Evolutionary conservation across 202 grass and related monocot genomes (phyloP).

Genomic region (Panicum hallii): DNA sequence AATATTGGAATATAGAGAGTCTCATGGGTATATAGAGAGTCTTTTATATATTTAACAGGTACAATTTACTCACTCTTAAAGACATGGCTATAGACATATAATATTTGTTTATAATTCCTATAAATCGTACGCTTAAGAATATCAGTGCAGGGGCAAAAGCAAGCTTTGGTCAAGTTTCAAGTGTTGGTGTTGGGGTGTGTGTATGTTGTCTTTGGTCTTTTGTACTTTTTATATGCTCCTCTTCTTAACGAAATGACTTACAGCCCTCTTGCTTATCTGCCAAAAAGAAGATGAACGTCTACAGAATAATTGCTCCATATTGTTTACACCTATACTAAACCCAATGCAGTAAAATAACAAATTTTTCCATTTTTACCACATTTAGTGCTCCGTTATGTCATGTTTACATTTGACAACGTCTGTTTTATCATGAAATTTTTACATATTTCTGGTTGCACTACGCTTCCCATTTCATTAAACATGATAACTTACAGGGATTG

Average conservation of each 20-base stretch:
- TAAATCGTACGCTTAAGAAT: conserved; percentile 15
- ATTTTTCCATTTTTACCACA: neutral
- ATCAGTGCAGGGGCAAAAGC: conserved; percentile 6
- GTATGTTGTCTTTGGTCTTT: neutral
- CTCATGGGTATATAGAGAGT: too few species aligned
- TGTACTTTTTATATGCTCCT: neutral
- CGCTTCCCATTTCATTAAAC: conserved; percentile 34
- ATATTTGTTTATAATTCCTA: conserved; percentile 15
- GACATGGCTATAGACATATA: conserved; percentile 1
- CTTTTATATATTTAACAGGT: neutral
- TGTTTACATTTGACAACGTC: conserved; percentile 19
- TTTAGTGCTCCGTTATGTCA: neutral
- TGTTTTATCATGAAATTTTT: conserved; percentile 32
- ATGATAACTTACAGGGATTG: conserved; percentile 70
- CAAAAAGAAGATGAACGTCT: neutral
- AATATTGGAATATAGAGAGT: too few species aligned
- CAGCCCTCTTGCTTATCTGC: neutral
- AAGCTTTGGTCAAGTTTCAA: conserved; percentile 2
- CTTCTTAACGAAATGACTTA: neutral
- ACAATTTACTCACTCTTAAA: conserved; percentile 24
- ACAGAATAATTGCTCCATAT: conserved; percentile 7
- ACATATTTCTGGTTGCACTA: conserved; percentile 39
- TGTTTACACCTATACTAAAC: neutral
- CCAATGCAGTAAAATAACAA: conserved; percentile 17
- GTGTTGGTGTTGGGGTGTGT: neutral